A percentile compares a stretch with the other conserved stretches of the same genome.
Evolutionary conservation across 805 yeast genomes (phyloP).

Genomic region (Cyberlindnera bimundalis): DNA sequence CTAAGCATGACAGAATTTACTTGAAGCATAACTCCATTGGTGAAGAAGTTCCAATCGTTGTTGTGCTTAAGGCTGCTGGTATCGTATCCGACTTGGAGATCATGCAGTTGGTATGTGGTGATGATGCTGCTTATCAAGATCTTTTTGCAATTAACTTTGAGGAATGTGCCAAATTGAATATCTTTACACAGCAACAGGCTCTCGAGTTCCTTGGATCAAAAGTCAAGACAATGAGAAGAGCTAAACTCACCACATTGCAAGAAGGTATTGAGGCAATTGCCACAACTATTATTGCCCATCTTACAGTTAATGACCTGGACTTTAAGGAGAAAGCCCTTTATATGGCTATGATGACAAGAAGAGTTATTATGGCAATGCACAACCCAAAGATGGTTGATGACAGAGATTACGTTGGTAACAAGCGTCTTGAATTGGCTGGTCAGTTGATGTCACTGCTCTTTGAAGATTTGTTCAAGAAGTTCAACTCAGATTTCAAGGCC

Average conservation of each 20-base stretch:
- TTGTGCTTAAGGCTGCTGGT: slow-evolving; percentile 93
- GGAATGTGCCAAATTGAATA: slow-evolving; percentile 82
- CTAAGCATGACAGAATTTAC: slow-evolving; percentile 85
- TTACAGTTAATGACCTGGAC: slow-evolving; percentile 78
- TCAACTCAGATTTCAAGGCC: slow-evolving; percentile 91
- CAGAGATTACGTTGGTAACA: slow-evolving; percentile 97
- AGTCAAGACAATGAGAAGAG: slow-evolving; percentile 91
- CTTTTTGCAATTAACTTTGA: slow-evolving; percentile 90
- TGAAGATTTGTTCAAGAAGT: slow-evolving; percentile 96
- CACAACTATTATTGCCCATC: slow-evolving; percentile 93
- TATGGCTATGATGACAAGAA: slow-evolving; percentile 93
- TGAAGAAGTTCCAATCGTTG: slow-evolving; percentile 93
- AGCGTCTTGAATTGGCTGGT: slow-evolving; percentile 95
- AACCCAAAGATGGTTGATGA: slow-evolving; percentile 96
- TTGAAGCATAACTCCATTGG: slow-evolving; percentile 92
- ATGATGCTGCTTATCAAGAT: slow-evolving; percentile 85
- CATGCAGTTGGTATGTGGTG: slow-evolving; percentile 91
- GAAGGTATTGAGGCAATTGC: slow-evolving; percentile 98
- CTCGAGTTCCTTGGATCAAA: slow-evolving; percentile 85
- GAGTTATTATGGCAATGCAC: slow-evolving; percentile 93
- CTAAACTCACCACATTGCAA: slow-evolving; percentile 74
- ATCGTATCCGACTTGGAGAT: slow-evolving; percentile 88
- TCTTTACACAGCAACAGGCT: slow-evolving; percentile 92
- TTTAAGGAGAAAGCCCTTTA: slow-evolving; percentile 93
- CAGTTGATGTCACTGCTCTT: slow-evolving; percentile 92